Conservation (phyloP, 352 stramenopile species). For the Phytophthora nicotianae region DNA sequence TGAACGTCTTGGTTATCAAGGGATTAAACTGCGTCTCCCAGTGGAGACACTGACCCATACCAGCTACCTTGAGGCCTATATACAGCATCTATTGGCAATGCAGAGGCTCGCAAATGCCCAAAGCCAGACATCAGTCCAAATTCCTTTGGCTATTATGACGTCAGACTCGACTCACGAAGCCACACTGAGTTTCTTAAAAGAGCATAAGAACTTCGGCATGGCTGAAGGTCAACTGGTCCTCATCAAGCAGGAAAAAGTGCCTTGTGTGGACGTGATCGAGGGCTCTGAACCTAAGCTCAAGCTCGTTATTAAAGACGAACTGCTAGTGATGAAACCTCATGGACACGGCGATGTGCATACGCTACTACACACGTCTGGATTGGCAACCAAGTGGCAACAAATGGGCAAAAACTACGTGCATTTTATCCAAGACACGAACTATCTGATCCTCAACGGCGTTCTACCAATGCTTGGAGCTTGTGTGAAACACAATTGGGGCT, state of each 20-base stretch:
- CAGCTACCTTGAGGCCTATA: conserved; percentile 94
- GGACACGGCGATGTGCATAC: conserved; percentile 98
- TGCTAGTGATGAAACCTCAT: conserved; percentile 96
- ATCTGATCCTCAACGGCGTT: conserved; percentile 93
- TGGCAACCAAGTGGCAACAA: conserved; percentile 74
- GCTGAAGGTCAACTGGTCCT: conserved; percentile 91
- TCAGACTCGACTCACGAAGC: conserved; percentile 94
- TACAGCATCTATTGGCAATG: conserved; percentile 93
- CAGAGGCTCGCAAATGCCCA: conserved; percentile 54
- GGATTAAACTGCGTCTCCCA: conserved; percentile 97
- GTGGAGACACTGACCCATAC: conserved; percentile 91
- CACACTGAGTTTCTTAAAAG: conserved; percentile 89
- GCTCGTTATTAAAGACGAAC: conserved; percentile 61
- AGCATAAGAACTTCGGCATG: conserved; percentile 96
- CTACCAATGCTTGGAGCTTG: conserved; percentile 90
- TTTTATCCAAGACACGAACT: conserved; percentile 96
- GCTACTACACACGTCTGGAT: conserved; percentile 83
- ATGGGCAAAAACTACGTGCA: conserved; percentile 93
- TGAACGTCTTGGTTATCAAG: conserved; percentile 96
- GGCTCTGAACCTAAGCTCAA: conserved; percentile 69
- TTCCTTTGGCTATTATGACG: conserved; percentile 98
- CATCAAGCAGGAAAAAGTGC: conserved; percentile 98
- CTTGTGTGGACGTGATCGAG: conserved; percentile 65
- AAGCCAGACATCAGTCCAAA: conserved; percentile 28
- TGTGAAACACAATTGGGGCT: conserved; percentile 83